These are phyloP conservation scores for Trichodelitschia bisporula DNA, from an alignment of 495 filamentous ascomycete species.

Conservation along the genomic window DNA sequence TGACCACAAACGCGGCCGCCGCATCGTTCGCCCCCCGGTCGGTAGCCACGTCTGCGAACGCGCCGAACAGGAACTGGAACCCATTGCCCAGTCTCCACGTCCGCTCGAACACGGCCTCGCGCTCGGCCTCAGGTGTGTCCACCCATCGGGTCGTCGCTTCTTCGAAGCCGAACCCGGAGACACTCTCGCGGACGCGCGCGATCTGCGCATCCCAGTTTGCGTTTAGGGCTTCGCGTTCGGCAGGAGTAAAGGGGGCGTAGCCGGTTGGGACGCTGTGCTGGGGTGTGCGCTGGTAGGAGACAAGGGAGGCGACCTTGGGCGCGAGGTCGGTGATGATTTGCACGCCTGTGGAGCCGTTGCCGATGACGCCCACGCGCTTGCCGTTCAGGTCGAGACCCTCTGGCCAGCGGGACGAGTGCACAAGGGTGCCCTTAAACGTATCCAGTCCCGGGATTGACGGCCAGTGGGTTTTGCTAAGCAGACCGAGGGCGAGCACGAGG, in stretches of 20 bases:
- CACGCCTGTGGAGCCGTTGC: slow-evolving; percentile 5
- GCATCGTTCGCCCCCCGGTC: slow-evolving; percentile 7
- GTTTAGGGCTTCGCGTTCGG: slow-evolving; percentile 2
- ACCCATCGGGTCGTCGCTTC: neutral
- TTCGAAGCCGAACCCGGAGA: slow-evolving; percentile 1
- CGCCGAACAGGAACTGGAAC: slow-evolving; percentile 5
- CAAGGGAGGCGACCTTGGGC: slow-evolving; percentile 5
- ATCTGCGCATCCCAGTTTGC: slow-evolving; percentile 2
- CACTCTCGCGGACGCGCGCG: neutral
- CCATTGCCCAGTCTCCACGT: slow-evolving; percentile 4
- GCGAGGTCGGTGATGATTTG: slow-evolving; percentile 9
- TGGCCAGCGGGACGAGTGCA: slow-evolving; percentile 1
- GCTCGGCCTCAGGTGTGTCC: neutral
- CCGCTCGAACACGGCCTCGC: slow-evolving; percentile 2
- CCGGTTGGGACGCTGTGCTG: slow-evolving; percentile 7
- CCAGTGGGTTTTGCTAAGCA: slow-evolving; percentile 2
- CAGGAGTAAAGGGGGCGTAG: slow-evolving; percentile 1
- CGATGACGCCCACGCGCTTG: slow-evolving; percentile 2
- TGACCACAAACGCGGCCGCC: slow-evolving; percentile 4
- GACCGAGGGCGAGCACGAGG: slow-evolving; percentile 2
- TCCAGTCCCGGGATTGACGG: slow-evolving; percentile 3
- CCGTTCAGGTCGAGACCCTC: slow-evolving; percentile 1
- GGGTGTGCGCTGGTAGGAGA: slow-evolving; percentile 9
- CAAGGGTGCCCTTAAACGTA: slow-evolving; percentile 2
- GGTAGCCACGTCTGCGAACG: slow-evolving; percentile 5